These are phyloP conservation scores for maize (Zea mays) DNA, from an alignment of 176 grass and related monocot genomes.

Conservation along the genomic window DNA sequence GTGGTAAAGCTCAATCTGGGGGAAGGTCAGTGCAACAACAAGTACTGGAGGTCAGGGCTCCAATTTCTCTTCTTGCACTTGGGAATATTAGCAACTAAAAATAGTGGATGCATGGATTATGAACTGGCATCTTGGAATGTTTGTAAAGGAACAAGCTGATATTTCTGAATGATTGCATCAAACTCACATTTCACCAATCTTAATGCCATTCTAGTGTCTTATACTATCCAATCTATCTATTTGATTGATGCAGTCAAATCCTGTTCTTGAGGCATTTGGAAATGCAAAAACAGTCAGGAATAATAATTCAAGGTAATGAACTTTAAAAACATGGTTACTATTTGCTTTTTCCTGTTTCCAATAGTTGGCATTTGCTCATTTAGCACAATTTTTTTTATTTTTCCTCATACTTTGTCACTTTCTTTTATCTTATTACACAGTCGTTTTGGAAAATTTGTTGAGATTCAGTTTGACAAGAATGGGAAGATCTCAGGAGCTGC, in stretches of 20 bases:
- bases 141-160: conserved; percentile 17
- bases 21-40: conserved; percentile 82
- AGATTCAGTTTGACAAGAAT: conserved; percentile 81
- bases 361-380: conserved; percentile 8
- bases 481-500: conserved; percentile 88
- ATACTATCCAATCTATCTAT: conserved; percentile 40
- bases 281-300: conserved; percentile 95
- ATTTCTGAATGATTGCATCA: conserved; percentile 2
- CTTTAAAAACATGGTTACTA: conserved; percentile 2
- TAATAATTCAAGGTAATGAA: conserved; percentile 82
- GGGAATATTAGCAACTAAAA: conserved; percentile 22
- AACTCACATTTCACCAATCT: conserved; percentile 27
- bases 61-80: conserved; percentile 31
- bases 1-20: conserved; percentile 64
- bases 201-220: conserved; percentile 36
- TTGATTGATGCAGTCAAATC: conserved; percentile 75
- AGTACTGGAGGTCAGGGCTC: conserved; percentile 68
- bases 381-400: conserved; percentile 2
- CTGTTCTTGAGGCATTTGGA: conserved; percentile 94
- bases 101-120: conserved; percentile 34
- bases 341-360: conserved; percentile 24
- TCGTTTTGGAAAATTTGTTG: conserved; percentile 94
- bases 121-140: conserved; percentile 7
- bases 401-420: conserved; percentile 32
- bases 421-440: conserved; percentile 48